phyloP scores from a whole-genome alignment of 106 monocot genomes.

The Dioscorea alata region DNA sequence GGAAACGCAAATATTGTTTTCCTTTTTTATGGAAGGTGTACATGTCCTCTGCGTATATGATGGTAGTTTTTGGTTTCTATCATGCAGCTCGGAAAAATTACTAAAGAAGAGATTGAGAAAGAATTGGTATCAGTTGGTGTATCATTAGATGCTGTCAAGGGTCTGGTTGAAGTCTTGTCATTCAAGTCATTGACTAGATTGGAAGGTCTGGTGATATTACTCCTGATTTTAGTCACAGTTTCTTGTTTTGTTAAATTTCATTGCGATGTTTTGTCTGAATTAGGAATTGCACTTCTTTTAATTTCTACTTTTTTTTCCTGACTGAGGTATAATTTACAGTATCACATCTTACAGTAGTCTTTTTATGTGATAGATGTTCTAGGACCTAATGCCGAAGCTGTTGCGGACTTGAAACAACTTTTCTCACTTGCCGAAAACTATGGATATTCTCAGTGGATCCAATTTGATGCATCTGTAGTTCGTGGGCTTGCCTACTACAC shows the following conservation, averaged over 20 bases:
- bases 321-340: no score
- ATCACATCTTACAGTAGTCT: neutral
- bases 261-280: no score
- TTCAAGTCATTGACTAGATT: conserved; percentile 76
- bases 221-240: no score
- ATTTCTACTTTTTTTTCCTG: no score
- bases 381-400: conserved; percentile 80
- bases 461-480: conserved; percentile 97
- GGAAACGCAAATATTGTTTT: no score
- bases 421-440: conserved; percentile 90
- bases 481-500: conserved; percentile 99
- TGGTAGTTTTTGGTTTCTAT: conserved; percentile 2
- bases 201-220: conserved; percentile 59
- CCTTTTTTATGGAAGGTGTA: no score
- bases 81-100: conserved; percentile 76
- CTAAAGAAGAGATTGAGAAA: conserved; percentile 84
- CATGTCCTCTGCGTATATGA: neutral
- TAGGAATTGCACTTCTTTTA: no score
- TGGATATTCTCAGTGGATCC: conserved; percentile 89
- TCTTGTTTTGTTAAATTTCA: no score
- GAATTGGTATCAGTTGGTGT: conserved; percentile 59
- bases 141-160: conserved; percentile 63
- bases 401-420: conserved; percentile 84
- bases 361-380: conserved; percentile 49
- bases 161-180: conserved; percentile 77